Evolutionary conservation across 2,329 filamentous ascomycete species (phyloP), one percentile per base, ranked within the genome.

Genomic region (Fusarium solani-melongenae): DNA sequence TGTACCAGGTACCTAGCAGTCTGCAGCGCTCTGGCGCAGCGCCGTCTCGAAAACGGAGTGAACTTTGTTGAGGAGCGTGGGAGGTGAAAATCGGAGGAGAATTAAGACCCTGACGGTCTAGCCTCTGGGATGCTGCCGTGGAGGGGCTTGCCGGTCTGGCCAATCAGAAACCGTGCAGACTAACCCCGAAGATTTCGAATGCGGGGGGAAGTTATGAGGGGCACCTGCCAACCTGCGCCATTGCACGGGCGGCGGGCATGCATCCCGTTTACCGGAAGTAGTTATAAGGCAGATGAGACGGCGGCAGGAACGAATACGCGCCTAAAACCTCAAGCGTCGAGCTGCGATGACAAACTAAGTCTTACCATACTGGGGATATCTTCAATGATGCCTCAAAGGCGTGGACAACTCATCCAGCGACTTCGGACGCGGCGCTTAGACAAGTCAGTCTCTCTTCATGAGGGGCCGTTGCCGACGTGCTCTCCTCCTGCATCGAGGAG

Each of bases 151-250:
- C 29, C 62, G 56, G 49, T n/a, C 11, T 15, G 20, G 17, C 76
- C 70, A 77, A 78, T 77, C 29, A 68, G 38, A 24, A 33, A 17
- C 20, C 53, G 20, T 31, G 46, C 29, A 62, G 36, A 12, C 34
- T 55, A 56, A 76, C 76, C 76, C 76, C 67, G 66, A 77, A 58
- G 64, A 71, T 70, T 71, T 51, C 10, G 64, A 67, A 76, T 77
- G 76, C 76, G 74, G 74, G 76, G 75, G 64, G 63, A 15, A n/a
- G 36, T 34, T 62, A 31, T 66, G 74, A 75, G 75, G 75, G 73
- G 71, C 69, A 67, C 66, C 69, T 72, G 44, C 59, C 62, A 69
- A 49, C 49, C 44, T 67, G 49, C 57, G 65, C 27, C 55, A 51
- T 58, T 60, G 53, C 60, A 58, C 15, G 46, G 24, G 24, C 44